Evolutionary conservation across 1,284 basidiomycete species (phyloP).

Genomic region (Neonothopanus nambi): DNA sequence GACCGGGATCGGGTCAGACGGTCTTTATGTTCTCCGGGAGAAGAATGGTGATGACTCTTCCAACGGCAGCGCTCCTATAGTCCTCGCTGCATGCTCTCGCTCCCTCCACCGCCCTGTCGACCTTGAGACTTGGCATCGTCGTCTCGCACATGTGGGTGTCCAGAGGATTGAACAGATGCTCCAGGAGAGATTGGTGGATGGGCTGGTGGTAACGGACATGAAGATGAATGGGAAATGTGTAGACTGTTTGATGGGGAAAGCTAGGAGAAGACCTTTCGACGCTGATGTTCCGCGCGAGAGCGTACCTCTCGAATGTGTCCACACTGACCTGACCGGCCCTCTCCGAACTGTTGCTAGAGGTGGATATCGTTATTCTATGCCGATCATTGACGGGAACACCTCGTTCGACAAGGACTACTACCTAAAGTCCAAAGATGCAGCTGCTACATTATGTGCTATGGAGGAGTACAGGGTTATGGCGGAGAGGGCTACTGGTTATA

Average conservation of each 20-base stretch:
- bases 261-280: not conserved
- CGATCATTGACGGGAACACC: conserved; percentile 15
- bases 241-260: not conserved
- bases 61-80: not conserved
- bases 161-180: not conserved
- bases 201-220: not conserved
- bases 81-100: not conserved
- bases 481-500: conserved; percentile 15
- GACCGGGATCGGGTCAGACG: not conserved
- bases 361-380: conserved; percentile 16
- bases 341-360: conserved; percentile 6
- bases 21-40: not conserved
- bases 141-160: not conserved
- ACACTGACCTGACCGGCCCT: conserved; percentile 15
- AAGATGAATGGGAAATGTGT: not conserved
- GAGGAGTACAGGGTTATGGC: conserved; percentile 5
- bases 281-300: not conserved
- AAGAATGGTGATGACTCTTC: not conserved
- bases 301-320: conserved; percentile 1
- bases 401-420: conserved; percentile 13
- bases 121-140: not conserved
- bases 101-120: not conserved
- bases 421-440: conserved; percentile 10
- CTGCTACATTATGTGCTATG: conserved; percentile 3
- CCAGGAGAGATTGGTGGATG: not conserved